A percentile compares a stretch with the other conserved stretches of the same genome.
Conservation (phyloP, 1,284 basidiomycete genomes). For the Cystobasidiaceae sp. region DNA sequence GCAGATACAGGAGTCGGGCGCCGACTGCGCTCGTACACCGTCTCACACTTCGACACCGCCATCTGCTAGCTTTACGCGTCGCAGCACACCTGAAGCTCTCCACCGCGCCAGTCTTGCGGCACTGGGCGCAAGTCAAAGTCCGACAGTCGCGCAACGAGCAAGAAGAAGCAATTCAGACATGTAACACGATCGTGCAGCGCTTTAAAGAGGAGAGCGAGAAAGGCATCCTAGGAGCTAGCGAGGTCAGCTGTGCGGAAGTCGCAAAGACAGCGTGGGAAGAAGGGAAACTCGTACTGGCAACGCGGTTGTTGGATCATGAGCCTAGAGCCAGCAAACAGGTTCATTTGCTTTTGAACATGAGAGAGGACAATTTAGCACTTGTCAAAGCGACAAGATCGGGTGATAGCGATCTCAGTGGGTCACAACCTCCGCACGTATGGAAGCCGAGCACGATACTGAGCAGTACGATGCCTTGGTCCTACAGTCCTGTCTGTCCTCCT, state of each 20-base stretch:
- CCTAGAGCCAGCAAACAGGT: constrained; percentile 86
- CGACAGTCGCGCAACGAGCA: constrained; percentile 52
- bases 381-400: constrained; percentile 89
- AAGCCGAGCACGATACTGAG: background rate
- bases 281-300: constrained; percentile 77
- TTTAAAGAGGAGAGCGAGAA: constrained; percentile 51
- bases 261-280: constrained; percentile 90
- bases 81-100: constrained; percentile 76
- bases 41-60: constrained; percentile 78
- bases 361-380: constrained; percentile 82
- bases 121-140: constrained; percentile 72
- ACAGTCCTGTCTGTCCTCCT: constrained; percentile 85
- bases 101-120: constrained; percentile 80
- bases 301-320: constrained; percentile 91
- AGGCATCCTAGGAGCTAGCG: constrained; percentile 32
- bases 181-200: constrained; percentile 42
- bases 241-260: constrained; percentile 89
- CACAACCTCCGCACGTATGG: background rate
- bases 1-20: constrained; percentile 35
- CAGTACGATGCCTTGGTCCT: background rate
- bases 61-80: constrained; percentile 86
- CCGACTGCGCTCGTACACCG: constrained; percentile 63
- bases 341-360: constrained; percentile 85
- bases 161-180: constrained; percentile 59
- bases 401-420: constrained; percentile 83